phyloP scores from a whole-genome alignment of 495 filamentous ascomycete species.

The Hyphodiscus hymeniophilus region DNA sequence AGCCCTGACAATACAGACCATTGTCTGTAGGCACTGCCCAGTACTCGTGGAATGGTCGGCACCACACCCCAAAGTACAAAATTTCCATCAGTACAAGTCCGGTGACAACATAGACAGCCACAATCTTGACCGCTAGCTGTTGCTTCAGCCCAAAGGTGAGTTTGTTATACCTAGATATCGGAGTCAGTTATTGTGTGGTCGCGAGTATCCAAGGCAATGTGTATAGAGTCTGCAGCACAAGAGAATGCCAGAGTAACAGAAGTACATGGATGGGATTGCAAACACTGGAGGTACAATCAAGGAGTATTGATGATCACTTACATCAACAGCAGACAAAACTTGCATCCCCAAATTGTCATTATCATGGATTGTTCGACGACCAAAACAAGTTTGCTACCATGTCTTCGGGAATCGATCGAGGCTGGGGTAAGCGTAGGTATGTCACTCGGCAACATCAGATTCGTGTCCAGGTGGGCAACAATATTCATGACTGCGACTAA shows the following conservation, averaged over 20 bases:
- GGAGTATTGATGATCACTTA: too few species aligned
- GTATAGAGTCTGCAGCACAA: too few species aligned
- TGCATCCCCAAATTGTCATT: constrained; percentile 43
- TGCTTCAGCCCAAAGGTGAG: constrained; percentile 40
- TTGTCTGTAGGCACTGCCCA: constrained; percentile 43
- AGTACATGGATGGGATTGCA: too few species aligned
- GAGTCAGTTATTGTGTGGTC: too few species aligned
- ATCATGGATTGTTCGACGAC: constrained; percentile 34
- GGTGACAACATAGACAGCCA: constrained; percentile 43
- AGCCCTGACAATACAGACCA: constrained; percentile 20
- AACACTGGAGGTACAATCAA: too few species aligned
- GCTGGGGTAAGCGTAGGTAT: constrained; percentile 35
- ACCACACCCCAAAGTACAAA: constrained; percentile 57
- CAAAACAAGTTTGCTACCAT: constrained; percentile 49
- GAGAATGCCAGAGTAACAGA: too few species aligned
- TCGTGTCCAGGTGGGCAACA: constrained; percentile 45
- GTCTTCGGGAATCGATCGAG: constrained; percentile 36
- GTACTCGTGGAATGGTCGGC: constrained; percentile 52
- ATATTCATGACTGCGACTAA: constrained; percentile 49
- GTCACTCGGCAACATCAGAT: constrained; percentile 49
- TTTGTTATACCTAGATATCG: too few species aligned
- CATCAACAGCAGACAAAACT: constrained; percentile 44
- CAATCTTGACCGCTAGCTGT: constrained; percentile 43
- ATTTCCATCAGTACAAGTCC: constrained; percentile 53
- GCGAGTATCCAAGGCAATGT: too few species aligned